A percentile compares a stretch with the other conserved stretches of the same genome.
Conservation (phyloP, 139 green algal genomes). For the Chlamydomonas eustigma region DNA sequence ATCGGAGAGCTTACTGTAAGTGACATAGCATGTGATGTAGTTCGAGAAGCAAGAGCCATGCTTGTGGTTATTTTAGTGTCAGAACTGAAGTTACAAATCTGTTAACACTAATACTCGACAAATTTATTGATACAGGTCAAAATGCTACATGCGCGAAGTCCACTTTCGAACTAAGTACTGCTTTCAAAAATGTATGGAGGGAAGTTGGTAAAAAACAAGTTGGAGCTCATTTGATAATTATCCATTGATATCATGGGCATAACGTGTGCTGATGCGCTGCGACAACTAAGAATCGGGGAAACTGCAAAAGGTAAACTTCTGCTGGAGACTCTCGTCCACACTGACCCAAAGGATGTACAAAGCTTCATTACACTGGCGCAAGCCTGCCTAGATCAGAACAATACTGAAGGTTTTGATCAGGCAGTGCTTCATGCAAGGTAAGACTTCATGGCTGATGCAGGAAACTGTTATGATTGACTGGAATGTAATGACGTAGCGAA, state of each 20-base stretch:
- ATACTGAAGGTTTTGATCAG: neutral
- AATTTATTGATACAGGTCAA: too few relatives aligned
- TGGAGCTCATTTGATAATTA: too few relatives aligned
- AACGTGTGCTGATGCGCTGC: neutral
- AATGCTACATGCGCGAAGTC: too few relatives aligned
- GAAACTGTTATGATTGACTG: neutral
- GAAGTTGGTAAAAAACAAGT: too few relatives aligned
- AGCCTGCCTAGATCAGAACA: neutral
- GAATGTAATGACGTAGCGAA: neutral
- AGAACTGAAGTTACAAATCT: too few relatives aligned
- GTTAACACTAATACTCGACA: too few relatives aligned
- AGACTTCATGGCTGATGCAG: too few relatives aligned
- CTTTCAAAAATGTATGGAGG: too few relatives aligned
- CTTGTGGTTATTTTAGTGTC: too few relatives aligned
- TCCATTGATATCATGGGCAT: too few relatives aligned
- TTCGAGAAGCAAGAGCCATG: constrained; percentile 2
- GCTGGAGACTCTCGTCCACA: neutral
- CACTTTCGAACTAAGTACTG: too few relatives aligned
- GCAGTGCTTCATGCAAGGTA: neutral
- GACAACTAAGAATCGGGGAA: neutral
- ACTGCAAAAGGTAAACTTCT: neutral
- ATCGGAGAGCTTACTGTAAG: neutral
- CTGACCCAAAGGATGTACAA: neutral
- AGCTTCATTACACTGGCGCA: neutral
- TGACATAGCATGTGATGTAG: neutral